Evolutionary conservation across 1,139 yeast species (phyloP).

Genomic region (Pneumocystis oryctolagi): DNA sequence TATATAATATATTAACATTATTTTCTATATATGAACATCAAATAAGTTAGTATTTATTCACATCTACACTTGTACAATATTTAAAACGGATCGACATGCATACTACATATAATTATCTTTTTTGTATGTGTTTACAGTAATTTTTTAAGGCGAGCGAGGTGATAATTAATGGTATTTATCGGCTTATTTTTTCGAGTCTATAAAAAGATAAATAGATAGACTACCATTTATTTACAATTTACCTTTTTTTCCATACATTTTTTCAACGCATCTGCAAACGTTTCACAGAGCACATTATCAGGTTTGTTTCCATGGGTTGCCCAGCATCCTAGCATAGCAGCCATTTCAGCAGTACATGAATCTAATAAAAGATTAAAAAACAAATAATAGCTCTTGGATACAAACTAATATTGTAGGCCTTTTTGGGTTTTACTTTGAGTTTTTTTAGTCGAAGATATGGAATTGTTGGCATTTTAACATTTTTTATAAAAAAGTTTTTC

Average conservation of each 20-base stretch:
- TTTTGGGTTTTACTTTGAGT: not conserved
- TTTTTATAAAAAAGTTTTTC: not conserved
- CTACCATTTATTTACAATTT: not conserved
- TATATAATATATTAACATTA: no score
- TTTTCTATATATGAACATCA: no score
- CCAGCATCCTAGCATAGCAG: slow-evolving; percentile 14
- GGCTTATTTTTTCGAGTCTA: slow-evolving; percentile 5
- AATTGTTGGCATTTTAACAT: not conserved
- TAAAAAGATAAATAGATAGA: not conserved
- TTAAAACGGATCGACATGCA: no score
- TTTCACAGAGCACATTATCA: slow-evolving; percentile 8
- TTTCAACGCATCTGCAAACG: slow-evolving; percentile 9
- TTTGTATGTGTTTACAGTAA: slow-evolving; percentile 2
- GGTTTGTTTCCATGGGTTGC: slow-evolving; percentile 11
- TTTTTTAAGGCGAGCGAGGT: slow-evolving; percentile 12
- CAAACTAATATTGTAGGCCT: not conserved
- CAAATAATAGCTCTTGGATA: not conserved
- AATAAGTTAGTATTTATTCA: no score
- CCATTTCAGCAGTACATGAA: slow-evolving; percentile 13
- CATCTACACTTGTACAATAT: no score
- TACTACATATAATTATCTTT: no score
- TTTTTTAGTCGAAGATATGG: not conserved
- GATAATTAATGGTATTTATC: slow-evolving; percentile 12
- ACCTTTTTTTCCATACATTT: slow-evolving; percentile 11
- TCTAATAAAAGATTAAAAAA: slow-evolving; percentile 2